Conservation (phyloP, 495 filamentous ascomycete species). For the Aspergillus haitiensis region DNA sequence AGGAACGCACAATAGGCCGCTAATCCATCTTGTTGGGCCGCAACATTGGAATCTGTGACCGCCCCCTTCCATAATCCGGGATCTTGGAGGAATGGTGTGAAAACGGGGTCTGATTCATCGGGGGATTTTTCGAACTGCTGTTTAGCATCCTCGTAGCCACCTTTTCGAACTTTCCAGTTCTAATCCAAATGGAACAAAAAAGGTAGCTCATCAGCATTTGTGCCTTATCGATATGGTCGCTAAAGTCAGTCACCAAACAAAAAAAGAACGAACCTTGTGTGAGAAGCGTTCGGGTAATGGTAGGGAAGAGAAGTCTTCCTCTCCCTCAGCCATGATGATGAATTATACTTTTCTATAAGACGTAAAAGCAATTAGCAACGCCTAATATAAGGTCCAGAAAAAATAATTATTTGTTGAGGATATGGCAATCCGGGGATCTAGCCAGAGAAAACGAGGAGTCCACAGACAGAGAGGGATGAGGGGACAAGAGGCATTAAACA, state of each 20-base stretch:
- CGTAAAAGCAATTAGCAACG: constrained; percentile 6
- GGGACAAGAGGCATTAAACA: background rate
- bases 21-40: constrained; percentile 92
- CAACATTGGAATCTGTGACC: constrained; percentile 94
- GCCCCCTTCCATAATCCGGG: constrained; percentile 87
- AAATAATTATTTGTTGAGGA: background rate
- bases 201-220: constrained; percentile 24
- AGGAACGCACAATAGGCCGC: constrained; percentile 84
- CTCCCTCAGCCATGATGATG: constrained; percentile 53
- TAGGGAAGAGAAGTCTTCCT: constrained; percentile 82
- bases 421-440: background rate
- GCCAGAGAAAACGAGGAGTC: background rate
- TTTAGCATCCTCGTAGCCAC: constrained; percentile 89
- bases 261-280: constrained; percentile 68
- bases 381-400: background rate
- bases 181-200: constrained; percentile 31
- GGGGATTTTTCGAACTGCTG: constrained; percentile 81
- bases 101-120: constrained; percentile 83
- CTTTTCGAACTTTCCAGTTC: constrained; percentile 97
- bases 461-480: background rate
- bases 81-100: constrained; percentile 83
- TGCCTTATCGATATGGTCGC: background rate
- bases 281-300: constrained; percentile 79
- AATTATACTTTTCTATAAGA: constrained; percentile 14
- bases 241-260: background rate